Percentiles rank a stretch among this genome's conserved stretches.
These are phyloP conservation scores for Ophiostoma ulmi DNA, from an alignment of 2,329 filamentous ascomycete species.

Conservation along the genomic window DNA sequence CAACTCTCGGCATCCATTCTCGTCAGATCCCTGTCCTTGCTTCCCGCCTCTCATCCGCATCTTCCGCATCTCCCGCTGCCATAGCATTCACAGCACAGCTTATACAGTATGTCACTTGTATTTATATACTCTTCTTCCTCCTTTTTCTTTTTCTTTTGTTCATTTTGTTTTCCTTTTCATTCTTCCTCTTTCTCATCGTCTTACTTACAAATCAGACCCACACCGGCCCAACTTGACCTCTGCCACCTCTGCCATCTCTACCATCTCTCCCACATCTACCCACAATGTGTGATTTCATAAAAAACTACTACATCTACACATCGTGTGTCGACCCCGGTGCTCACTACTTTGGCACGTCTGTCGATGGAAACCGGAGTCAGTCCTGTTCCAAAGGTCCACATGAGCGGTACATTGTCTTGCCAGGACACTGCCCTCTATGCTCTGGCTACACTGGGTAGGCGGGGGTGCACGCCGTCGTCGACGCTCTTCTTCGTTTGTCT, in stretches of 20 bases:
- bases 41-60: conserved; percentile 10
- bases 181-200: neutral
- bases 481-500: neutral
- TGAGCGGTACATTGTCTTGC: conserved; percentile 67
- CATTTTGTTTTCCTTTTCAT: neutral
- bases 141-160: neutral
- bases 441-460: conserved; percentile 16
- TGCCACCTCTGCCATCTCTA: too few relatives aligned
- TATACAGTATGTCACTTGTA: neutral
- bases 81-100: neutral
- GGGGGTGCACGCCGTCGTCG: neutral
- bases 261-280: neutral
- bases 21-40: conserved; percentile 10
- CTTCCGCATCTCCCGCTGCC: neutral
- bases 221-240: too few relatives aligned
- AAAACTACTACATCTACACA: conserved; percentile 73
- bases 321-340: conserved; percentile 62
- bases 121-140: neutral
- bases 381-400: conserved; percentile 62
- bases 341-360: conserved; percentile 65
- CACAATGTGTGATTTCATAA: conserved; percentile 61
- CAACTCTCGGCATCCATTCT: neutral
- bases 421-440: conserved; percentile 57
- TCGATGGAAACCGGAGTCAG: conserved; percentile 58
- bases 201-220: neutral